Percentiles rank a stretch among this genome's conserved stretches.
Evolutionary conservation across 768 basidiomycete species (phyloP).

Genomic region (Hemileccinum impolitum): DNA sequence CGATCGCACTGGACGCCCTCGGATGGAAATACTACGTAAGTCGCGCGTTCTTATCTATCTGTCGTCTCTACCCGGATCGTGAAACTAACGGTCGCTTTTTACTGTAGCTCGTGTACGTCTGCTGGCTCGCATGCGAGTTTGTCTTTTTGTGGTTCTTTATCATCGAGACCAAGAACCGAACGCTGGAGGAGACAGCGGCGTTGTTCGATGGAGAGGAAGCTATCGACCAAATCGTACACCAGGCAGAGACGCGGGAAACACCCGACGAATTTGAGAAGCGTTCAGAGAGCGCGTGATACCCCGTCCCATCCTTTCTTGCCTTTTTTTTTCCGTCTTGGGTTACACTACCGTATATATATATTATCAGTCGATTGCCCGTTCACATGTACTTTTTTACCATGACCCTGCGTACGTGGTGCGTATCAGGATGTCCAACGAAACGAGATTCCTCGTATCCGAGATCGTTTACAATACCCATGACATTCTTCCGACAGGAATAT

Average conservation of each 20-base stretch:
- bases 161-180: slow-evolving; percentile 68
- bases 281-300: slow-evolving; percentile 6
- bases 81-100: too few relatives aligned
- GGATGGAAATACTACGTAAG: slow-evolving; percentile 76
- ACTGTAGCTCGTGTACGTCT: slow-evolving; percentile 61
- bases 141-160: slow-evolving; percentile 65
- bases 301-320: neutral
- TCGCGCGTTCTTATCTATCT: neutral
- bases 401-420: too few relatives aligned
- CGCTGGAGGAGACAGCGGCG: slow-evolving; percentile 79
- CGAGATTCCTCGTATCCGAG: too few relatives aligned
- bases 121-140: slow-evolving; percentile 65
- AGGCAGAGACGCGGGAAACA: slow-evolving; percentile 18
- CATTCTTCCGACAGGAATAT: too few relatives aligned
- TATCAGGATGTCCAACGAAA: too few relatives aligned
- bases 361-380: too few relatives aligned
- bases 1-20: slow-evolving; percentile 62
- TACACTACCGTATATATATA: too few relatives aligned
- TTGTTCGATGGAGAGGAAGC: slow-evolving; percentile 72
- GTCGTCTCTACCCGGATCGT: neutral
- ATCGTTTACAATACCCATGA: too few relatives aligned
- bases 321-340: neutral
- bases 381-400: too few relatives aligned
- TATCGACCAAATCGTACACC: slow-evolving; percentile 33
- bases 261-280: slow-evolving; percentile 24